These are phyloP conservation scores for Xylaria curta DNA, from an alignment of 495 filamentous ascomycete species.

Conservation along the genomic window DNA sequence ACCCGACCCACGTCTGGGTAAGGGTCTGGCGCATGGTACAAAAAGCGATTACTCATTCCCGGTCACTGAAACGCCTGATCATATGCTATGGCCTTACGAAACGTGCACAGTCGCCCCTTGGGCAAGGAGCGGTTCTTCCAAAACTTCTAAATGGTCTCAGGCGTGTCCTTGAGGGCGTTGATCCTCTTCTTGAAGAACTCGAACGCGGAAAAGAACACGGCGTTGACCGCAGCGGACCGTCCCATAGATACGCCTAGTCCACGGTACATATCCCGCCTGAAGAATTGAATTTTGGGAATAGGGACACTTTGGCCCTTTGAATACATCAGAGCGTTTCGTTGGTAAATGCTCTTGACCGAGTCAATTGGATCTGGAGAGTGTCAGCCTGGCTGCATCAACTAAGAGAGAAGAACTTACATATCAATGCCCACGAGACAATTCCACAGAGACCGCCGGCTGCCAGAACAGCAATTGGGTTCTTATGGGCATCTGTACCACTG, in stretches of 20 bases:
- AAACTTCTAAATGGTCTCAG: constrained; percentile 2
- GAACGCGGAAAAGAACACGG: constrained; percentile 80
- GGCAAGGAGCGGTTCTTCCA: neutral
- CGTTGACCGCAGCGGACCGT: constrained; percentile 74
- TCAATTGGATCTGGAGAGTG: constrained; percentile 72
- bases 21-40: constrained; percentile 10
- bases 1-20: neutral
- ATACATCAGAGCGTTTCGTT: constrained; percentile 76
- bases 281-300: constrained; percentile 73
- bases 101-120: constrained; percentile 1
- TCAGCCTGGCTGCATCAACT: constrained; percentile 40
- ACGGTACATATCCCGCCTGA: constrained; percentile 73
- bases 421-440: constrained; percentile 80
- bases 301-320: constrained; percentile 62
- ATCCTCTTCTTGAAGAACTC: constrained; percentile 77
- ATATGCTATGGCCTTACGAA: constrained; percentile 19
- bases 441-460: constrained; percentile 79
- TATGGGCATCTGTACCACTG: constrained; percentile 68
- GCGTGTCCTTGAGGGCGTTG: constrained; percentile 59
- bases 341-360: constrained; percentile 82
- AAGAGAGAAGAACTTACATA: constrained; percentile 54
- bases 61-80: constrained; percentile 11
- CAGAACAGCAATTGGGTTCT: constrained; percentile 74
- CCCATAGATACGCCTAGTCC: constrained; percentile 82
- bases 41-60: constrained; percentile 14